These are phyloP conservation scores for Magnaporthales sp. DNA, from an alignment of 2,329 filamentous ascomycete species.

Conservation along the genomic window DNA sequence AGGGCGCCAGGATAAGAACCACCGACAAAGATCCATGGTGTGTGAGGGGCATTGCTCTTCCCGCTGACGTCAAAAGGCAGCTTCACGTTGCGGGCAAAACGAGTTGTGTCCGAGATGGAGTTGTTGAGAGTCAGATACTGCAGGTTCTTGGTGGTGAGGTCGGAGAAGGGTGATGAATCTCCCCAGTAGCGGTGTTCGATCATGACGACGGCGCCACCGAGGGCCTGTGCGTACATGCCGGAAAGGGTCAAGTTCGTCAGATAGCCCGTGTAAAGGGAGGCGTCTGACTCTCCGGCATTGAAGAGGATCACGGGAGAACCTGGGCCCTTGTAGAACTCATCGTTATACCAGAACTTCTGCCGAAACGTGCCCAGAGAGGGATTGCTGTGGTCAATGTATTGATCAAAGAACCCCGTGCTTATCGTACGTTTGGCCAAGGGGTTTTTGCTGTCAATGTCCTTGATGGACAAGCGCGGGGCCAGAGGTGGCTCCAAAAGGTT, in stretches of 20 bases:
- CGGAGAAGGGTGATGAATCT: conserved; percentile 25
- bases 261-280: conserved; percentile 14
- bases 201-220: conserved; percentile 29
- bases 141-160: conserved; percentile 26
- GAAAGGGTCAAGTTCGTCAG: conserved; percentile 17
- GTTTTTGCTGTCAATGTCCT: background rate
- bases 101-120: conserved; percentile 27
- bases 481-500: background rate
- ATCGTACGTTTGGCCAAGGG: background rate
- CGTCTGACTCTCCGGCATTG: conserved; percentile 25
- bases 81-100: conserved; percentile 32
- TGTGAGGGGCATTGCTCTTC: conserved; percentile 34
- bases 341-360: conserved; percentile 31
- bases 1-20: conserved; percentile 49
- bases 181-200: conserved; percentile 36
- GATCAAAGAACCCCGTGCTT: conserved; percentile 20
- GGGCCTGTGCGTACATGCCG: conserved; percentile 26
- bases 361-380: conserved; percentile 30
- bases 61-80: conserved; percentile 35
- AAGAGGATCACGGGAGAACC: conserved; percentile 29
- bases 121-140: conserved; percentile 30
- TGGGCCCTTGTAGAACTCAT: conserved; percentile 29
- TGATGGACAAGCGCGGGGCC: background rate
- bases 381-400: conserved; percentile 31
- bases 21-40: conserved; percentile 46